These are phyloP conservation scores for Limonomyces culmigenus DNA, from an alignment of 1,284 basidiomycete species.

Conservation along the genomic window DNA sequence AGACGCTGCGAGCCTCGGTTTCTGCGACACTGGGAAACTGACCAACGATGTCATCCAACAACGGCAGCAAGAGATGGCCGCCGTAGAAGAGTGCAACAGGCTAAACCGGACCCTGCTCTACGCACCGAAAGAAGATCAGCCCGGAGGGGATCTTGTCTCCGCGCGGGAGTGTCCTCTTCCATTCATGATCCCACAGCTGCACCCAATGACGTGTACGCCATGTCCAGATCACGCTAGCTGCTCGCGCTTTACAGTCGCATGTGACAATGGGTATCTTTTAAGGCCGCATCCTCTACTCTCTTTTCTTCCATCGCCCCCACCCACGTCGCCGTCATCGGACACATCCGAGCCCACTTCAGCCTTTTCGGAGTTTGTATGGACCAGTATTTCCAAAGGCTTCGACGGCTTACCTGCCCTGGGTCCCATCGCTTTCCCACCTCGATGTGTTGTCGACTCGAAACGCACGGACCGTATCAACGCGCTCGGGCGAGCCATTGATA, in stretches of 20 bases:
- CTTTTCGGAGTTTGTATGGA: constrained; percentile 26
- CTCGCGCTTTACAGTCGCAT: constrained; percentile 41
- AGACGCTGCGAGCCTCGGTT: constrained; percentile 63
- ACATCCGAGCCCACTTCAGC: constrained; percentile 15
- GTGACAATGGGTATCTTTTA: constrained; percentile 63
- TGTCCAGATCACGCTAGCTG: constrained; percentile 79
- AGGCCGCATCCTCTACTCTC: constrained; percentile 44
- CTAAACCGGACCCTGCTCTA: constrained; percentile 27
- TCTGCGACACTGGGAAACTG: constrained; percentile 52
- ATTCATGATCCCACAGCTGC: constrained; percentile 36
- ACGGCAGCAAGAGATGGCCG: constrained; percentile 24
- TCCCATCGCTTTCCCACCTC: constrained; percentile 63
- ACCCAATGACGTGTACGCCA: constrained; percentile 60
- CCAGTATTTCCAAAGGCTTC: constrained; percentile 23
- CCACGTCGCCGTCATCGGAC: too few species aligned
- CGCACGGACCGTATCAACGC: constrained; percentile 65
- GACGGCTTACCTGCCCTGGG: constrained; percentile 71
- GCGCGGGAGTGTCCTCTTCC: constrained; percentile 31
- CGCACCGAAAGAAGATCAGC: neutral
- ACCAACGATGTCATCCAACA: constrained; percentile 47
- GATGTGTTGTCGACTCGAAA: constrained; percentile 71
- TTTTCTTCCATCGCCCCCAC: constrained; percentile 23
- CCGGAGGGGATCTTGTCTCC: neutral
- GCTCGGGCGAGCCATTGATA: constrained; percentile 62
- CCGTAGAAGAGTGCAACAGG: constrained; percentile 41